phyloP scores from a whole-genome alignment of 202 grass and related monocot species.

The Elaeis oleifera region DNA sequence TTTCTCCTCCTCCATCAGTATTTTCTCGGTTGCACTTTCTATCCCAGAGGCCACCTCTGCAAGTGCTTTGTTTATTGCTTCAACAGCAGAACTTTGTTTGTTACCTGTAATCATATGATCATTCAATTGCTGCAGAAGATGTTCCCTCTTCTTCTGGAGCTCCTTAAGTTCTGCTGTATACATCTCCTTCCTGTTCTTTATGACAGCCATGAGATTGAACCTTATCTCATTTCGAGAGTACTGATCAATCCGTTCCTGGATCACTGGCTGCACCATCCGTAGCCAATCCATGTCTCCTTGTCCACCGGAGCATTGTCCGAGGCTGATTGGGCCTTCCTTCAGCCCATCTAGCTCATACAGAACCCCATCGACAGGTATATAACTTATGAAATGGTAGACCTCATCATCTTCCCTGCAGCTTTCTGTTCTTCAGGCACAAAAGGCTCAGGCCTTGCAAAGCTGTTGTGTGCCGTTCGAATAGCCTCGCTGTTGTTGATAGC shows the following conservation, averaged over 20 bases:
- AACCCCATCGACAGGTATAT: conserved; percentile 79
- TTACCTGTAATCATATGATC: conserved; percentile 4
- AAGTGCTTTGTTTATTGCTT: conserved; percentile 39
- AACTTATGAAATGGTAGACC: conserved; percentile 98
- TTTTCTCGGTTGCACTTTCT: conserved; percentile 55
- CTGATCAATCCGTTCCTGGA: conserved; percentile 73
- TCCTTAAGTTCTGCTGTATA: conserved; percentile 62
- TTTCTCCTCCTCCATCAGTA: conserved; percentile 92
- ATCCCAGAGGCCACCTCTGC: conserved; percentile 51
- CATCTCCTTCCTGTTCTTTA: conserved; percentile 86
- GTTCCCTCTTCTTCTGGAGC: conserved; percentile 65
- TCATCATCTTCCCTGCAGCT: conserved; percentile 70
- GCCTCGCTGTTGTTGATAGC: conserved; percentile 92
- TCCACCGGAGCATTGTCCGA: conserved; percentile 55
- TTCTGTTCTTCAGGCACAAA: conserved; percentile 87
- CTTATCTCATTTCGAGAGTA: conserved; percentile 93
- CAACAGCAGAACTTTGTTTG: background rate
- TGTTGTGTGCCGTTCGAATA: conserved; percentile 77
- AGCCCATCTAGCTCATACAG: conserved; percentile 89
- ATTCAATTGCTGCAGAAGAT: conserved; percentile 59
- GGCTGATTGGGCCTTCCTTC: conserved; percentile 82
- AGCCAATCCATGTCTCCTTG: conserved; percentile 65
- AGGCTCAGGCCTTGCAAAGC: conserved; percentile 91
- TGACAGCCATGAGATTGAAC: conserved; percentile 95
- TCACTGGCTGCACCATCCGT: conserved; percentile 76